Conservation (phyloP, 345 rosid species). For the Carallia pectinifolia region DNA sequence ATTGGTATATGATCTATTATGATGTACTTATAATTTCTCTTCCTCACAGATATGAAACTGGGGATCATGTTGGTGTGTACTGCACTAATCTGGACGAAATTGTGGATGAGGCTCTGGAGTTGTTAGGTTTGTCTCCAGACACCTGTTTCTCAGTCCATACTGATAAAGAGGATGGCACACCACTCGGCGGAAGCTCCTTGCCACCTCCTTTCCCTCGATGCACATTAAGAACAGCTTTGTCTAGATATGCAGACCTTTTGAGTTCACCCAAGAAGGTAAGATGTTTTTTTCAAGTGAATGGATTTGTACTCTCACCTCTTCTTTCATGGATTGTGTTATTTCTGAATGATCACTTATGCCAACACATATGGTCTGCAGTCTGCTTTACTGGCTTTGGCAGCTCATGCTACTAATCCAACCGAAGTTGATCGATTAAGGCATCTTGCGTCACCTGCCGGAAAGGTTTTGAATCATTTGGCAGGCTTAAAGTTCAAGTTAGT, state of each 20-base stretch:
- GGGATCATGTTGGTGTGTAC: conserved; percentile 95
- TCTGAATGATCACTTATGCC: conserved; percentile 10
- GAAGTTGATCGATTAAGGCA: conserved; percentile 80
- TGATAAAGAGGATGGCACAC: conserved; percentile 85
- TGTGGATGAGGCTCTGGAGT: conserved; percentile 76
- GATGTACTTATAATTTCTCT: conserved; percentile 1
- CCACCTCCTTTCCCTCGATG: conserved; percentile 87
- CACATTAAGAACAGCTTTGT: conserved; percentile 71
- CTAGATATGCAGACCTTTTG: conserved; percentile 81
- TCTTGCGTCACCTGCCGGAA: conserved; percentile 92
- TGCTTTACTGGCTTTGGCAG: conserved; percentile 85
- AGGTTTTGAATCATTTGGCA: conserved; percentile 42
- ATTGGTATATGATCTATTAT: background rate
- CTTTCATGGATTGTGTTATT: background rate
- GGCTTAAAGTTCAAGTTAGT: background rate
- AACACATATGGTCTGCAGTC: conserved; percentile 46
- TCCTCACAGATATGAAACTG: conserved; percentile 82
- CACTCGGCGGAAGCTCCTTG: conserved; percentile 69
- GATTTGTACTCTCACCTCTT: background rate
- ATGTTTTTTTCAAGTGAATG: conserved; percentile 10
- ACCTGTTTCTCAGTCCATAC: conserved; percentile 78
- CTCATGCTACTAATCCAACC: conserved; percentile 84
- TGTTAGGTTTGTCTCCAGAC: conserved; percentile 73
- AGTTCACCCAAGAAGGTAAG: conserved; percentile 91
- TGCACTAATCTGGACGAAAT: conserved; percentile 69